Conservation (phyloP, 345 rosid species). For the Erucastrum elatum region DNA sequence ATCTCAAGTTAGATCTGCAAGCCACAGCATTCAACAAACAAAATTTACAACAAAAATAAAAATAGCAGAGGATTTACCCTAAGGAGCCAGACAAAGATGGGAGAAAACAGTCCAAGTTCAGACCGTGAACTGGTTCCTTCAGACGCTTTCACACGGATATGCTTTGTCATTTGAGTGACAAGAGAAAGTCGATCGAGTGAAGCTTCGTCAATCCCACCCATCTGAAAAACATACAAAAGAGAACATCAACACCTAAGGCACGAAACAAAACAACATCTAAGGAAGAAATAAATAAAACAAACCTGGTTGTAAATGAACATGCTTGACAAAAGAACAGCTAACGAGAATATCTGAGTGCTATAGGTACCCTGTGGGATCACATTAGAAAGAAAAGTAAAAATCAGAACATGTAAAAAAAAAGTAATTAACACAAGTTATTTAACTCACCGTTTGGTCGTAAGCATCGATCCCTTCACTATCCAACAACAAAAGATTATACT, state of each 20-base stretch:
- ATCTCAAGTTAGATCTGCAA: not conserved
- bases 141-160: slow-evolving; percentile 92
- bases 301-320: slow-evolving; percentile 99
- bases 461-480: slow-evolving; percentile 99
- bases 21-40: not conserved
- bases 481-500: slow-evolving; percentile 82
- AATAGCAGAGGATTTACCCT: slow-evolving; percentile 57
- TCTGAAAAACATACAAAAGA: slow-evolving; percentile 42
- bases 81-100: slow-evolving; percentile 97
- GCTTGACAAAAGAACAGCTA: slow-evolving; percentile 94
- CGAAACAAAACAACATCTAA: not conserved
- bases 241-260: slow-evolving; percentile 16
- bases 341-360: slow-evolving; percentile 96
- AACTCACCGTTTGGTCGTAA: slow-evolving; percentile 89
- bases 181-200: slow-evolving; percentile 94
- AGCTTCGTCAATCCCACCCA: slow-evolving; percentile 98
- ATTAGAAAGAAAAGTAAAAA: not conserved
- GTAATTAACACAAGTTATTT: not conserved
- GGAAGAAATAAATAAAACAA: slow-evolving; percentile 7
- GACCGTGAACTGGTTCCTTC: slow-evolving; percentile 76
- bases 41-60: not conserved
- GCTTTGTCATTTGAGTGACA: slow-evolving; percentile 96
- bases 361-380: slow-evolving; percentile 73
- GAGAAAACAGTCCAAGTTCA: slow-evolving; percentile 91
- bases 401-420: not conserved